Base-by-base conservation (phyloP, 805 yeast genomes). In the Torulaspora gathmanii region DNA sequence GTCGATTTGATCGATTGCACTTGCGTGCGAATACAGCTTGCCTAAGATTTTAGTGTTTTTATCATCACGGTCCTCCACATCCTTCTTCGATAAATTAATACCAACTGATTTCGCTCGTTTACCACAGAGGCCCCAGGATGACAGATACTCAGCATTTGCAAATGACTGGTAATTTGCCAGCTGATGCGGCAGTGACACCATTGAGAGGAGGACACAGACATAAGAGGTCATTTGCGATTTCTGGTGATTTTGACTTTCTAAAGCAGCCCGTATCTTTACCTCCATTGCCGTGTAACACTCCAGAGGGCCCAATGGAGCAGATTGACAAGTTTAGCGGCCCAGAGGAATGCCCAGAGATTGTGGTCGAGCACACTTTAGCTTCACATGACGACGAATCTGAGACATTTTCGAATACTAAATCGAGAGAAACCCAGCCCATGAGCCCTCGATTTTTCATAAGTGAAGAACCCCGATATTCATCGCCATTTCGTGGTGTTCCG, bases 211-310 rank as follows among this genome's bases (percentile, higher is more conserved):
- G 80, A 1, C 96, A 88, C 65, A 77, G 86, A 36, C 96, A 88
- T 58, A 78, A 86, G 57, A 70, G 96, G 42, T 87, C 95, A 0
- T 89, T 91, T 17, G 95, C 95, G 0, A 82, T 88, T 5, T 84
- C 93, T 7, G 93, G 93, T 3, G 95, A 88, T 61, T 84, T 86
- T 60, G 93, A 85, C 54, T 67, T 67, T 44, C 53, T 67, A 39
- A 64, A 63, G 34, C 61, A 59, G 17, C 58, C 58, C 2, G 50
- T 50, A 10, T 39, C 51, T 25, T 43, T 49, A 12, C 55, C 56
- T 17, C 56, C 54, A 16, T 25, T 49, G 25, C 49, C 55, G 12
- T 44, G 44, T 41, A 29, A 42, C 7, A 40, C 52, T 4, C 49
- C 55, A 6, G 47, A 31, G 7, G 25, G n/a, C 13, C 26, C 29